phyloP scores from a whole-genome alignment of 306 rosid species.

The Lathyrus aphaca region DNA sequence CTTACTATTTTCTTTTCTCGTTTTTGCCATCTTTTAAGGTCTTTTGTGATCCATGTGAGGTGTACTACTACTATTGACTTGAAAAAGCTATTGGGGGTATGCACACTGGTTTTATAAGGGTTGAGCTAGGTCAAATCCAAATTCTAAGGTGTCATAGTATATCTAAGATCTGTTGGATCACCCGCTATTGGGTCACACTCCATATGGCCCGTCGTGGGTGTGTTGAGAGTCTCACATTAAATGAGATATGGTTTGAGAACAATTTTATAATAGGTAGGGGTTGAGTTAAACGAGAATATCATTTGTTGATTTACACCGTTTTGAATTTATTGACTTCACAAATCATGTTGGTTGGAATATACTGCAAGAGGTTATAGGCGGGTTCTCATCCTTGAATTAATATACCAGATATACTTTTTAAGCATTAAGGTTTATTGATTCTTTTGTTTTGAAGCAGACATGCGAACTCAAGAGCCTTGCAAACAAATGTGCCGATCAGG shows the following conservation, averaged over 20 bases:
- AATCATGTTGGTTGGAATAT: conserved; percentile 14
- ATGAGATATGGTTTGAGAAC: background rate
- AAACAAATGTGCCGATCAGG: conserved; percentile 68
- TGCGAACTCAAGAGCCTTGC: conserved; percentile 58
- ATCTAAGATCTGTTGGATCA: background rate
- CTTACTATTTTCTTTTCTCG: background rate
- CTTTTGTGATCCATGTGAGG: background rate
- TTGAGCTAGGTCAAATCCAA: background rate
- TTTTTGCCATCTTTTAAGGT: background rate
- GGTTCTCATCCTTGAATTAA: conserved; percentile 4
- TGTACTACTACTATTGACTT: too few species aligned
- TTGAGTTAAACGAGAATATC: background rate
- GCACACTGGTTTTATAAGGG: background rate
- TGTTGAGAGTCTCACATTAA: background rate
- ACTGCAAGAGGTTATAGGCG: conserved; percentile 24
- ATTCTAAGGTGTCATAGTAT: background rate
- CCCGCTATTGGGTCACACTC: background rate
- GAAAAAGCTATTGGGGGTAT: background rate
- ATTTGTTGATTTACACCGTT: conserved; percentile 10
- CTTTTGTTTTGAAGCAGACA: conserved; percentile 55
- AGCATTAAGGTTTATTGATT: conserved; percentile 35
- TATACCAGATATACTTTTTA: conserved; percentile 20
- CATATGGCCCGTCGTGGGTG: background rate
- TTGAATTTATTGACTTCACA: conserved; percentile 24
- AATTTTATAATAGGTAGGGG: background rate